Evolutionary conservation across 2,329 filamentous ascomycete genomes (phyloP).

Genomic region (Simplicillium sp.): DNA sequence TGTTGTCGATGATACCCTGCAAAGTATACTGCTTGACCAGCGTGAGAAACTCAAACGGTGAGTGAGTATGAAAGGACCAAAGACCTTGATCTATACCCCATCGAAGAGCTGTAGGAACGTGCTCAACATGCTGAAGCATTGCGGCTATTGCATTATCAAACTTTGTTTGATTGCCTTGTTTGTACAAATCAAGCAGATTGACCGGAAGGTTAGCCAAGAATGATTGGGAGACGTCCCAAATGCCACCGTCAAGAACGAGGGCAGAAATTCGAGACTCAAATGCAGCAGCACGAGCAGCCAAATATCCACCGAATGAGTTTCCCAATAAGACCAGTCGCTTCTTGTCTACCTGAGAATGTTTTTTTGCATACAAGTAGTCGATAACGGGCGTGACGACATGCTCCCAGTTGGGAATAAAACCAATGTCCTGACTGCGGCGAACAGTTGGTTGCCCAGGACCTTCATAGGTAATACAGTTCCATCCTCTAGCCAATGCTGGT

Average conservation of each 20-base stretch:
- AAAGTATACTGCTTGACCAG: conserved; percentile 4
- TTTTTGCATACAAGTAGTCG: conserved; percentile 24
- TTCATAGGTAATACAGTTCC: conserved; percentile 34
- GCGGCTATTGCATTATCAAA: conserved; percentile 3
- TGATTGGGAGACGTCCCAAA: conserved; percentile 14
- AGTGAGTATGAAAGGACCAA: conserved; percentile 5
- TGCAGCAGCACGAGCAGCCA: conserved; percentile 29
- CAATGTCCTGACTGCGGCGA: conserved; percentile 27
- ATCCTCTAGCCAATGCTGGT: conserved; percentile 24
- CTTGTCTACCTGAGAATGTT: conserved; percentile 10
- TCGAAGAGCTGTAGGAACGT: background rate
- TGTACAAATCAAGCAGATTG: conserved; percentile 2
- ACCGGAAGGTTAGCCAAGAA: background rate
- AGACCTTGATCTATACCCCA: conserved; percentile 5
- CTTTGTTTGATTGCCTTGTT: conserved; percentile 2
- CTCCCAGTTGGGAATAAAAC: conserved; percentile 35
- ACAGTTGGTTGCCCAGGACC: conserved; percentile 34
- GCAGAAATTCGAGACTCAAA: conserved; percentile 31
- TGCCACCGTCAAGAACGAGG: conserved; percentile 21
- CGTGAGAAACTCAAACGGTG: conserved; percentile 3
- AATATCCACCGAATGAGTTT: conserved; percentile 29
- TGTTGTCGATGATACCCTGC: background rate
- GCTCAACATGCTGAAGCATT: background rate
- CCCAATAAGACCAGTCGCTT: conserved; percentile 26
- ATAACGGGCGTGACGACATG: conserved; percentile 27